phyloP scores from a whole-genome alignment of 371 early-diverging fungal genomes.

The Encephalitozoon intestinalis region DNA sequence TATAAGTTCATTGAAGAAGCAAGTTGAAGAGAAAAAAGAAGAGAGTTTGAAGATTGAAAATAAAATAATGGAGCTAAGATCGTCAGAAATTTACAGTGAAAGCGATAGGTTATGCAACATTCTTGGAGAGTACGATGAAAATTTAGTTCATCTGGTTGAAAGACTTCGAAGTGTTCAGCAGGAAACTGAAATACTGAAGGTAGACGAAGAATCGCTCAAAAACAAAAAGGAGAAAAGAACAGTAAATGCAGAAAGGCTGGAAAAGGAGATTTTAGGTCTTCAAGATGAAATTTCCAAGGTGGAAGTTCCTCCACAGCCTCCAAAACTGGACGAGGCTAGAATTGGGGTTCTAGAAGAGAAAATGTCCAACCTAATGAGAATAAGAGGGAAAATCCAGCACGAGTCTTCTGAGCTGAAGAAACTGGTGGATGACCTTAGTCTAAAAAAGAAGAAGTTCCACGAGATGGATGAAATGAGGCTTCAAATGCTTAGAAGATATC shows the following conservation, averaged over 20 bases:
- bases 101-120: not conserved
- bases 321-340: not conserved
- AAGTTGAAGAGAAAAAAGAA: conserved; percentile 19
- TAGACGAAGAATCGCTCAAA: conserved; percentile 26
- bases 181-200: not conserved
- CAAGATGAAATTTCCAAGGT: conserved; percentile 25
- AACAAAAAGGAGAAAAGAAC: conserved; percentile 19
- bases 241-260: not conserved
- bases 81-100: conserved; percentile 19
- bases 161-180: conserved; percentile 1
- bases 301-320: conserved; percentile 8
- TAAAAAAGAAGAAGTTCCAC: conserved; percentile 31
- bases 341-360: conserved; percentile 37
- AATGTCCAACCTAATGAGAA: conserved; percentile 15
- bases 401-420: conserved; percentile 31
- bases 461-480: conserved; percentile 44
- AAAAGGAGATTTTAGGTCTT: conserved; percentile 28
- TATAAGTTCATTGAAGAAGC: conserved; percentile 23
- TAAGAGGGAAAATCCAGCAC: conserved; percentile 35
- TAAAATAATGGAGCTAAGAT: conserved; percentile 38
- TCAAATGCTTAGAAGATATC: conserved; percentile 51
- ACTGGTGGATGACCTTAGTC: conserved; percentile 41
- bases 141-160: not conserved
- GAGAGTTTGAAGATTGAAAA: conserved; percentile 22
- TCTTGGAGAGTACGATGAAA: not conserved